phyloP scores from a whole-genome alignment of 2,329 filamentous ascomycete species.

The Purpureocillium lavendulum region DNA sequence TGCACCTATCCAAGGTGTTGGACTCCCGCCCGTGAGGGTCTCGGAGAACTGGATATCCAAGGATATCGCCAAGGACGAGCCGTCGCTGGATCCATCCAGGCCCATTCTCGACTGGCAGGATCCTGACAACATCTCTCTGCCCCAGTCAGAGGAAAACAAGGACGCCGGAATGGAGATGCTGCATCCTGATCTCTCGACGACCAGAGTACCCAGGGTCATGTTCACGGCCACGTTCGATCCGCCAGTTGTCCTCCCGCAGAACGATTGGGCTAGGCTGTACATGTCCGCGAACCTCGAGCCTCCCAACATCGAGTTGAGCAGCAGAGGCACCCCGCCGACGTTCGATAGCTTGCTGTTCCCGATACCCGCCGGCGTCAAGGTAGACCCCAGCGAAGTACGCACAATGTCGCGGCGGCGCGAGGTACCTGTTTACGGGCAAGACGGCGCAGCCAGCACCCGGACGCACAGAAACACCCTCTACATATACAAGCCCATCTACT shows the following conservation, averaged over 20 bases:
- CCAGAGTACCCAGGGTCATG: slow-evolving; percentile 59
- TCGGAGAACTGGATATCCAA: slow-evolving; percentile 68
- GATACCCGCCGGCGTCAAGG: slow-evolving; percentile 34
- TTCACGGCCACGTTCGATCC: slow-evolving; percentile 71
- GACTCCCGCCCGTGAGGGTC: slow-evolving; percentile 55
- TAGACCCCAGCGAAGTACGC: slow-evolving; percentile 50
- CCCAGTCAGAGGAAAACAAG: slow-evolving; percentile 33
- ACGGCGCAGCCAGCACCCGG: slow-evolving; percentile 9
- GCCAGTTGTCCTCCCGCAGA: slow-evolving; percentile 60
- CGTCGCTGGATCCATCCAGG: slow-evolving; percentile 30
- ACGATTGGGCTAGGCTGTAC: slow-evolving; percentile 54
- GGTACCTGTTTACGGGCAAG: slow-evolving; percentile 32
- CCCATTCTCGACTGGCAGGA: slow-evolving; percentile 61
- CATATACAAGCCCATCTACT: slow-evolving; percentile 66
- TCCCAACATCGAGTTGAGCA: slow-evolving; percentile 25
- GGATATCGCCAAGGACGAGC: slow-evolving; percentile 49
- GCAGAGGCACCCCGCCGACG: slow-evolving; percentile 26
- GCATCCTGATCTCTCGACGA: slow-evolving; percentile 32
- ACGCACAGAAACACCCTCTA: slow-evolving; percentile 53
- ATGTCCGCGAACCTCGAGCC: slow-evolving; percentile 42
- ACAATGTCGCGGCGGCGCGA: slow-evolving; percentile 41
- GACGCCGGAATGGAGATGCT: slow-evolving; percentile 45
- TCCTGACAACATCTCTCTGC: slow-evolving; percentile 55
- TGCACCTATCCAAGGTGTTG: slow-evolving; percentile 34
- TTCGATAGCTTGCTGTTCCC: slow-evolving; percentile 54